Percentiles rank a stretch among this genome's conserved stretches.
These are phyloP conservation scores for Agrocybe praecox DNA, from an alignment of 768 basidiomycete species.

Conservation along the genomic window DNA sequence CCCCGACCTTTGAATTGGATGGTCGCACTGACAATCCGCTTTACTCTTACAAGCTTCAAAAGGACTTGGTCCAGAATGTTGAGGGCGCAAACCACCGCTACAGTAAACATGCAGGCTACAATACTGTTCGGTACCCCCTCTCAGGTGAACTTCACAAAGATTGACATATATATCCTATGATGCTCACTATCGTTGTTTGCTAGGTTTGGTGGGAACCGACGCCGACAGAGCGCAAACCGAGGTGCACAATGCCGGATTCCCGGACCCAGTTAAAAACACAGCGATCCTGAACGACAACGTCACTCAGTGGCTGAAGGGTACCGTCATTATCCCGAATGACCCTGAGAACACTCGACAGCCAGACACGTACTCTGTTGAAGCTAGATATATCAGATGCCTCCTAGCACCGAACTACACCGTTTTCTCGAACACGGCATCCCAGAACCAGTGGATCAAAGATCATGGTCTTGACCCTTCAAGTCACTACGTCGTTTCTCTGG, in stretches of 20 bases:
- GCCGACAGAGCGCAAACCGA: neutral
- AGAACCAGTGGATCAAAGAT: neutral
- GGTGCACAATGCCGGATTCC: neutral
- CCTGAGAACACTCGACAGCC: neutral
- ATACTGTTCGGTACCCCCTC: neutral
- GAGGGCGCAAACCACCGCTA: neutral
- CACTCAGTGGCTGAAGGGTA: neutral
- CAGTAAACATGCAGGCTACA: neutral
- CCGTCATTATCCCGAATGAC: neutral
- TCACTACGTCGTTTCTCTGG: constrained; percentile 1
- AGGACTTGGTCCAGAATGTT: neutral
- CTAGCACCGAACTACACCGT: neutral
- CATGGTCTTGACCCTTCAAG: neutral
- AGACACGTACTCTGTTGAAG: neutral
- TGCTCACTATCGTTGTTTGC: neutral
- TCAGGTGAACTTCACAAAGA: neutral
- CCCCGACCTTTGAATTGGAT: neutral
- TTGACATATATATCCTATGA: neutral
- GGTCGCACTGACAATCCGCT: neutral
- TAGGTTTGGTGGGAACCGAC: neutral
- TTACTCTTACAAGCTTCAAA: neutral
- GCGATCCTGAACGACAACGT: neutral
- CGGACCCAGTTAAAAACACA: neutral
- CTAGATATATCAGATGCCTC: neutral
- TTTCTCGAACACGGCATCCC: neutral